Evolutionary conservation across 176 grass and related monocot genomes (phyloP).

Genomic region (Guadua angustifolia): DNA sequence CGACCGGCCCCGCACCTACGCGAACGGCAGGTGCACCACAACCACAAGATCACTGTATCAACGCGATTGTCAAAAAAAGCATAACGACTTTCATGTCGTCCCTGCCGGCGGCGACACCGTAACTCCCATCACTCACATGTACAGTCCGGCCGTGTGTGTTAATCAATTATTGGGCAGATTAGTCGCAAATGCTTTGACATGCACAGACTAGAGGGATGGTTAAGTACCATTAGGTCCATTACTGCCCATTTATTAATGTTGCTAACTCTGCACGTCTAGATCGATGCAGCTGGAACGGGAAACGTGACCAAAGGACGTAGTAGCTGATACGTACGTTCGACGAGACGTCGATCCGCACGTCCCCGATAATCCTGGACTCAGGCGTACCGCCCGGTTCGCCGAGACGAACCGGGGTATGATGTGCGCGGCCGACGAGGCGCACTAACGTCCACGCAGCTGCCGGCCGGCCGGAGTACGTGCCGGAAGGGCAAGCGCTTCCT

Average conservation of each 20-base stretch:
- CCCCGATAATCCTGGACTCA: no score
- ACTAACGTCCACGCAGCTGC: no score
- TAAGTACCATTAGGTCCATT: neutral
- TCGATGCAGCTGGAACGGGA: neutral
- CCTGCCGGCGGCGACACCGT: neutral
- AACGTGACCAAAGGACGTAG: neutral
- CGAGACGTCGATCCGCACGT: no score
- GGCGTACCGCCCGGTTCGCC: no score
- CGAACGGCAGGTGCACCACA: neutral
- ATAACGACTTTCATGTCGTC: neutral
- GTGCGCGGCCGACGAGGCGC: no score
- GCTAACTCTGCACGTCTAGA: slow-evolving; percentile 18
- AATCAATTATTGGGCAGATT: neutral
- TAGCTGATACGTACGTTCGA: no score
- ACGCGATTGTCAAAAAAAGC: neutral
- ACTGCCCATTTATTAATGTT: neutral
- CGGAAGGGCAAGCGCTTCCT: neutral
- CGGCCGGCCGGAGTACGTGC: neutral
- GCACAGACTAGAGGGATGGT: neutral
- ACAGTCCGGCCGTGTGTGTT: neutral
- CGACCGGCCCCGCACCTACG: neutral
- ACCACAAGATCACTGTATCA: no score
- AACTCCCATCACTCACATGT: slow-evolving; percentile 1
- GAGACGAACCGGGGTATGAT: no score
- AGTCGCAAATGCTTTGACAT: neutral